These are phyloP conservation scores for Nepenthes gracilis DNA, from an alignment of 148 eudicot species.

Conservation along the genomic window DNA sequence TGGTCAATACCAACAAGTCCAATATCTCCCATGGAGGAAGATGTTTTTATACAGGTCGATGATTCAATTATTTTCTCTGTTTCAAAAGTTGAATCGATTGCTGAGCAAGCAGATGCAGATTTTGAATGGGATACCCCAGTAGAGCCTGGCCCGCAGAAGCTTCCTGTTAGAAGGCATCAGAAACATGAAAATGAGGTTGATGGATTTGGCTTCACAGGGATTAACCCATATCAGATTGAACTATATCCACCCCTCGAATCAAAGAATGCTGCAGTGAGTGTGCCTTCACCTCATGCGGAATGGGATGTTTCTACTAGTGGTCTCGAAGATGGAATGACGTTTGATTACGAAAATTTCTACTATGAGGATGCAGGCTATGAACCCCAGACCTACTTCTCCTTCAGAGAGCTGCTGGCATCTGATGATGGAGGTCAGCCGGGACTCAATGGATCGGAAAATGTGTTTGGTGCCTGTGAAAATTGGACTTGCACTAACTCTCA, in stretches of 20 bases:
- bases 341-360: slow-evolving; percentile 34
- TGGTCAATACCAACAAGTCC: slow-evolving; percentile 31
- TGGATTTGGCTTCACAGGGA: slow-evolving; percentile 11
- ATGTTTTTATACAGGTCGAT: slow-evolving; percentile 20
- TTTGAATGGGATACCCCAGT: slow-evolving; percentile 12
- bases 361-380: slow-evolving; percentile 34
- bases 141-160: slow-evolving; percentile 16
- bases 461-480: slow-evolving; percentile 20
- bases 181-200: slow-evolving; percentile 29
- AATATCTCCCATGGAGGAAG: slow-evolving; percentile 30
- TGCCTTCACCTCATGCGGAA: slow-evolving; percentile 22
- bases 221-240: slow-evolving; percentile 22
- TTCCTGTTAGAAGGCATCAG: slow-evolving; percentile 59
- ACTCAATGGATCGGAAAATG: slow-evolving; percentile 18
- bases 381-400: slow-evolving; percentile 75
- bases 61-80: slow-evolving; percentile 31
- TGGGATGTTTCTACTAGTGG: slow-evolving; percentile 48
- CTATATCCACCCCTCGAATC: slow-evolving; percentile 21
- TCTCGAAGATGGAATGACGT: slow-evolving; percentile 24
- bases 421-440: slow-evolving; percentile 48
- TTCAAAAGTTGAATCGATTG: slow-evolving; percentile 27
- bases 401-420: slow-evolving; percentile 47
- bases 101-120: slow-evolving; percentile 15
- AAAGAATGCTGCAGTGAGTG: slow-evolving; percentile 11
- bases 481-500: slow-evolving; percentile 19